Base-by-base conservation (phyloP, 1,139 yeast species). In the Yueomyces sp. region DNA sequence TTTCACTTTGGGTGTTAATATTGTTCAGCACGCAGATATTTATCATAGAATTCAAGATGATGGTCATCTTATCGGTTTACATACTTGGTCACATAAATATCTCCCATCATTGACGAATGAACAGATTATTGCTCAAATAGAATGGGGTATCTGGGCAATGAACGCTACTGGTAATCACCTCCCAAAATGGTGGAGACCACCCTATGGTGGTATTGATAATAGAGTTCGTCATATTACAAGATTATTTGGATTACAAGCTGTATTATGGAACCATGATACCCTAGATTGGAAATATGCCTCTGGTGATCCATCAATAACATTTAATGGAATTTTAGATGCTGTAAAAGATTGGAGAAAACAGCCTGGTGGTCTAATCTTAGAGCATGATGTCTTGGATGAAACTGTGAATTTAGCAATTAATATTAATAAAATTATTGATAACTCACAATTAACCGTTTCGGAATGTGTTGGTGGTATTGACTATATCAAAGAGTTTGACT, bases 81-180 rank as follows among this genome's bases (percentile, higher is more conserved):
- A 89, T 60, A 86, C 96, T 1, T 89, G 96, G 96, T 78, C 91
- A 4, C 97, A 89, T 64, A 78, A 79, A 46, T 84, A 81, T 53
- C 69, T 89, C 48, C 96, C 97, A 1, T 65, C 78, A 1, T 67
- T 89, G 45, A 62, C 76, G 19, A 86, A 86, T 58, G 91, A 85
- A 60, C 75, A 85, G 48, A 76, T 89, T 26, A 78, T 83, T 46
- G 95, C 96, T 0, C 96, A 89, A 60, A 66, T 89, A 39, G 81
- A 89, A 63, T 89, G 97, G 98, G 81, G 94, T 1, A 78, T 87
- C 36, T 89, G 97, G 97, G 96, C 96, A 4, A 85, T 87, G 93
- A 87, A 91, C 64, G 96, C 96, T 2, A 87, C 97, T 0, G 83
- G 86, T 0, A 70, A 79, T 27, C 91, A 87, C 54, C 60, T 84